phyloP scores from a whole-genome alignment of 2,329 filamentous ascomycete genomes.

The Nigrospora osmanthi region DNA sequence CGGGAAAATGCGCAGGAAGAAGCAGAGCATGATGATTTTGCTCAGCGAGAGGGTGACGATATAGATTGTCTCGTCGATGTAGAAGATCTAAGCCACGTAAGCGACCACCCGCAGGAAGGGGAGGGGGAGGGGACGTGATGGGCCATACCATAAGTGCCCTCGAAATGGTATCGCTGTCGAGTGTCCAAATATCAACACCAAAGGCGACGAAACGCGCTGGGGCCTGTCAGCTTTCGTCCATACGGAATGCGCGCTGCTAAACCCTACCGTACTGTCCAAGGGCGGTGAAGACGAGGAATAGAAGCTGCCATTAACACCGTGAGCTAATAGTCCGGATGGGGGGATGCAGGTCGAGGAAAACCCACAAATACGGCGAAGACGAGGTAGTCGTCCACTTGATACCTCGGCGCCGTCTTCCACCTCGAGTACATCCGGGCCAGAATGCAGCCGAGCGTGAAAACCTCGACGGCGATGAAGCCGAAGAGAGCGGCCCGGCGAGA shows the following conservation, averaged over 20 bases:
- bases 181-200: constrained; percentile 29
- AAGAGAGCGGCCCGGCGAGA: constrained; percentile 22
- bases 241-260: too few species aligned
- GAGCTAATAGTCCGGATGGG: neutral
- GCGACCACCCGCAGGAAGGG: neutral
- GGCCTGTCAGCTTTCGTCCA: neutral
- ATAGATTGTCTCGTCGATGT: constrained; percentile 24
- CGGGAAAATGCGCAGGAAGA: constrained; percentile 24
- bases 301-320: neutral
- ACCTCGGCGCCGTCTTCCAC: constrained; percentile 19
- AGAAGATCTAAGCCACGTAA: constrained; percentile 17
- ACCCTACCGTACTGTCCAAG: constrained; percentile 22
- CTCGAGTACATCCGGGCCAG: constrained; percentile 28
- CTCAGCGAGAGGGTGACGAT: constrained; percentile 18
- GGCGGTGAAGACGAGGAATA: constrained; percentile 22
- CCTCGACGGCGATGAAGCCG: constrained; percentile 25
- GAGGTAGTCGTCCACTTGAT: constrained; percentile 30
- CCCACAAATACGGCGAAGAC: constrained; percentile 26
- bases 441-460: constrained; percentile 23
- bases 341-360: neutral
- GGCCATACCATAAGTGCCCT: constrained; percentile 18
- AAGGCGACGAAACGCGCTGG: constrained; percentile 19
- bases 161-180: constrained; percentile 17
- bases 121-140: neutral
- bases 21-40: constrained; percentile 22